Evolutionary conservation across 1,284 basidiomycete genomes (phyloP).

Genomic region (Pseudomicrostroma phylloplanum): DNA sequence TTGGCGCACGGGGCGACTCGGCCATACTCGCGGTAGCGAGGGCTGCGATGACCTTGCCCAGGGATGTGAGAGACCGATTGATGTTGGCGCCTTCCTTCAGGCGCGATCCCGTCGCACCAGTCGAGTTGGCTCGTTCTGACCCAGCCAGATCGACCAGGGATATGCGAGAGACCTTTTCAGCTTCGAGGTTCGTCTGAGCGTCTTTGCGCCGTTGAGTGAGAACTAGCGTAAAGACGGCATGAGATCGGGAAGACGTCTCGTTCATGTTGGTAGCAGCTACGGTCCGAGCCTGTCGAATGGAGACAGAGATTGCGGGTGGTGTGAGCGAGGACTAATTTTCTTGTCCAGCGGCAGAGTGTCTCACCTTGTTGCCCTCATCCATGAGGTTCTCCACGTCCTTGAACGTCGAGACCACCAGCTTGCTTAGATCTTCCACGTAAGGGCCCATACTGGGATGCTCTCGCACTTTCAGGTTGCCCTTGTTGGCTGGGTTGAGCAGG

Average conservation of each 20-base stretch:
- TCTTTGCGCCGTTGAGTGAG: conserved; percentile 37
- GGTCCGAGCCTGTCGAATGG: conserved; percentile 27
- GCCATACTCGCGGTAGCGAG: conserved; percentile 30
- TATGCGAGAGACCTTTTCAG: conserved; percentile 45
- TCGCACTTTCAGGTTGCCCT: conserved; percentile 87
- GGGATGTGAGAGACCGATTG: conserved; percentile 36
- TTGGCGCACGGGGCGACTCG: conserved; percentile 24
- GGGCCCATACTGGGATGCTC: conserved; percentile 79
- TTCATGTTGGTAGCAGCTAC: conserved; percentile 48
- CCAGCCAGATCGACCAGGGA: conserved; percentile 45
- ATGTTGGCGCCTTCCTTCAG: conserved; percentile 51
- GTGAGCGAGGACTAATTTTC: not conserved
- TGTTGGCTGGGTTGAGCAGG: conserved; percentile 92
- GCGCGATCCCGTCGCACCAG: conserved; percentile 46
- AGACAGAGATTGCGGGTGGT: not conserved
- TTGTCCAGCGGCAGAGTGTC: not conserved
- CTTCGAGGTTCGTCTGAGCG: conserved; percentile 33
- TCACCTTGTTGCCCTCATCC: conserved; percentile 95
- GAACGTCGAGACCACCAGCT: conserved; percentile 82
- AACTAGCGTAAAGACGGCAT: conserved; percentile 44
- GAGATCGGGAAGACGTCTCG: conserved; percentile 43
- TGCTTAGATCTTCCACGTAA: conserved; percentile 94
- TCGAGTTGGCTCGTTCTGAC: conserved; percentile 48
- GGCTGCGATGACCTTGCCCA: conserved; percentile 44
- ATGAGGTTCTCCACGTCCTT: conserved; percentile 96